Percentiles rank a stretch among this genome's conserved stretches.
Conservation (phyloP, 495 filamentous ascomycete genomes). For the Emericellopsis terricola region DNA sequence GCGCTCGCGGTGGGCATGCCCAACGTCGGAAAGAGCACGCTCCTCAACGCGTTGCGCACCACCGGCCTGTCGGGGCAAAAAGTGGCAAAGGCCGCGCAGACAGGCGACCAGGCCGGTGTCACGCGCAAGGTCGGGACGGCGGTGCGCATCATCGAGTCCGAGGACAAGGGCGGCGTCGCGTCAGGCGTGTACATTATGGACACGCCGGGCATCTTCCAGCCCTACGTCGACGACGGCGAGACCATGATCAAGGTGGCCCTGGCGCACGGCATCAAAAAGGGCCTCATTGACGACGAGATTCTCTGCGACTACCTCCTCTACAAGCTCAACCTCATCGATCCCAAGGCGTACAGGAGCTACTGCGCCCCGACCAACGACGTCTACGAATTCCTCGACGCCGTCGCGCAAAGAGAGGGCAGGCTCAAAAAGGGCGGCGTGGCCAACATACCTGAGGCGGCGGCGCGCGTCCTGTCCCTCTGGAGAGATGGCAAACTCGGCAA, state of each 20-base stretch:
- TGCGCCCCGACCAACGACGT: constrained; percentile 70
- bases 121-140: constrained; percentile 70
- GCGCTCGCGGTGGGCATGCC: constrained; percentile 92
- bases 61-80: constrained; percentile 3
- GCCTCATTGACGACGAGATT: constrained; percentile 52
- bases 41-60: constrained; percentile 72
- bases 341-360: constrained; percentile 41
- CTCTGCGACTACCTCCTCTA: constrained; percentile 83
- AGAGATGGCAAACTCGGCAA: constrained; percentile 55
- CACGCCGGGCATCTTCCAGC: constrained; percentile 72
- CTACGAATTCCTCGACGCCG: constrained; percentile 40
- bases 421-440: constrained; percentile 56
- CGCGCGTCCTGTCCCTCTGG: constrained; percentile 78
- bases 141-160: constrained; percentile 48
- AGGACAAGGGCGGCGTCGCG: constrained; percentile 3
- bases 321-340: constrained; percentile 49
- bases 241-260: constrained; percentile 86
- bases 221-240: constrained; percentile 67
- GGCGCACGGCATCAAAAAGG: constrained; percentile 81
- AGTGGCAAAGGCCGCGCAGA: constrained; percentile 56
- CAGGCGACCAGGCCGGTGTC: constrained; percentile 74
- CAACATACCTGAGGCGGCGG: constrained; percentile 53
- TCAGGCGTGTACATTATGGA: constrained; percentile 30
- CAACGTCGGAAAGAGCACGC: constrained; percentile 81
- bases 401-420: constrained; percentile 57